Base-by-base conservation (phyloP, 768 basidiomycete species). In the Candolleomyces aberdarensis region DNA sequence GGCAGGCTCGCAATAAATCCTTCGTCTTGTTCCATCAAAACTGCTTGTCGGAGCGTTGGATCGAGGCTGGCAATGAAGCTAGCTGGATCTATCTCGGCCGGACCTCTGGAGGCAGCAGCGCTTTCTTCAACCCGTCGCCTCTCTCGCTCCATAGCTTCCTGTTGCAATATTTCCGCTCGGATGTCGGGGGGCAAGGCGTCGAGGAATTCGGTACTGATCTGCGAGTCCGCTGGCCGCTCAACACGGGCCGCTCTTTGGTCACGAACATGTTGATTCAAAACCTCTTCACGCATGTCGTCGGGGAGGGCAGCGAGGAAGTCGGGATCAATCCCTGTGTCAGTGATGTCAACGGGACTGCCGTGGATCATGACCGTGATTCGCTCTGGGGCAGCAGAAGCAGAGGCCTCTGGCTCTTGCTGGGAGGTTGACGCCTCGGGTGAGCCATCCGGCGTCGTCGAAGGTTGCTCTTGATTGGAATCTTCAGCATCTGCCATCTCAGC, bases 211-310 rank as follows among this genome's bases (percentile, higher is more conserved):
- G 88, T 72, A 73, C 92, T 96, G 73, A 99, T 96, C 68, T 92
- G 89, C 0, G 94, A 94, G 66, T 94, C 94, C 17, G 84, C 79
- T 39, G 85, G 90, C 50, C 85, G 82, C 71, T 89, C 89, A 59
- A 87, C 78, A 69, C 86, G 80, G 4, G 93, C 86, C 11, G 91
- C 87, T 44, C 89, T 87, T 62, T 89, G 92, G 66, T 98, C 97
- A 9, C 95, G 88, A 66, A 98, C 87, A 69, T 99, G 96, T 69
- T 99, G 97, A 67, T 96, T 95, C 57, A 99, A 81, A 40, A 99
- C 94, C 70, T 99, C 97, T 70, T 97, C 96, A 55, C 97, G 86
- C 90, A 99, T 98, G 65, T 98, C 96, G 70, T 99, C 97, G 0
- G 97, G 97, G 9, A 99, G 77, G 26, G 97, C 97, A 75, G 98